Conservation (phyloP, 2,329 filamentous ascomycete species). For the Fusarium citri region DNA sequence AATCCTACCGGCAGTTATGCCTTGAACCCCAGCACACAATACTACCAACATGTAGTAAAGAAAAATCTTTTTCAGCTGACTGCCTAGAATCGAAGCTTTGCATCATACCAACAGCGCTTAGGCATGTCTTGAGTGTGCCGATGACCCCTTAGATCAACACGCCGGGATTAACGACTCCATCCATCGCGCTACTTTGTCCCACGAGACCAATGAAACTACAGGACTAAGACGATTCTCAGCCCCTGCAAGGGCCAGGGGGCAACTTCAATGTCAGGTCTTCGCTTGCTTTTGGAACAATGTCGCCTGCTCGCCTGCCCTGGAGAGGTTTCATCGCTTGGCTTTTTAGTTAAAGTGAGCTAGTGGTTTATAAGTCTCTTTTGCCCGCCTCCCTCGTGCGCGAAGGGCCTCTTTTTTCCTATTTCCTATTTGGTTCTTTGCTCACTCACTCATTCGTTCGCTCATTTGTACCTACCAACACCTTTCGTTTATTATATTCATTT, state of each 20-base stretch:
- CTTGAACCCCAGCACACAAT: not conserved
- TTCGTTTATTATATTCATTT: constrained; percentile 1
- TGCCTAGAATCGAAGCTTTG: not conserved
- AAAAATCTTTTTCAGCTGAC: not conserved
- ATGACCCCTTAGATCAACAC: constrained; percentile 25
- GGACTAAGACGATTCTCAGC: constrained; percentile 11
- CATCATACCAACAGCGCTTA: constrained; percentile 1
- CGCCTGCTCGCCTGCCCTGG: constrained; percentile 5
- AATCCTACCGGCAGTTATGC: not conserved
- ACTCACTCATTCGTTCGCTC: constrained; percentile 19
- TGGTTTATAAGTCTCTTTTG: constrained; percentile 22
- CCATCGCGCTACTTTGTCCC: not conserved
- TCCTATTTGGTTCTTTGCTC: not conserved
- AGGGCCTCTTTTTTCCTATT: constrained; percentile 5
- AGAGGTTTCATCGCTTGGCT: constrained; percentile 12
- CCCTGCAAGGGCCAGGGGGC: constrained; percentile 24
- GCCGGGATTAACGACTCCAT: constrained; percentile 14
- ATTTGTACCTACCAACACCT: not conserved
- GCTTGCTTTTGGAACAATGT: constrained; percentile 4
- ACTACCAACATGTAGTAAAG: not conserved
- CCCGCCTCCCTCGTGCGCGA: not conserved
- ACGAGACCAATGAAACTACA: constrained; percentile 21
- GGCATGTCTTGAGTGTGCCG: constrained; percentile 2
- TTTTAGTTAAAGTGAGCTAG: constrained; percentile 14
- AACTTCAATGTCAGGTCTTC: constrained; percentile 14